Percentiles rank a stretch among this genome's conserved stretches.
Conservation (phyloP, 805 yeast species). For the Kurtzmaniella cleridarum region DNA sequence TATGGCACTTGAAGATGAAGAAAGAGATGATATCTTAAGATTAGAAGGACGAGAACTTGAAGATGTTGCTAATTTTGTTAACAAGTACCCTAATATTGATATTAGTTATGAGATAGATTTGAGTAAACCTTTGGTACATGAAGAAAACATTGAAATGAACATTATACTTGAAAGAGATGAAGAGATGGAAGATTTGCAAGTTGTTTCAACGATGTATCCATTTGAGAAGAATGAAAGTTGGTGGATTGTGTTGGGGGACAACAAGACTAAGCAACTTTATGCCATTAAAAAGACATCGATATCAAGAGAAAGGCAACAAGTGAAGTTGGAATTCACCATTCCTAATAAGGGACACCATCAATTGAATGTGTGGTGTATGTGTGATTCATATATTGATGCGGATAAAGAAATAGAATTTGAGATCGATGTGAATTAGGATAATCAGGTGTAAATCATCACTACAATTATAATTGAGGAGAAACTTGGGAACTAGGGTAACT, state of each 20-base stretch:
- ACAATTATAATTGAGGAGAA: conserved; percentile 11
- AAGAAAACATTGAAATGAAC: conserved; percentile 42
- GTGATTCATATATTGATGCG: conserved; percentile 90
- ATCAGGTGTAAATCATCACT: conserved; percentile 9
- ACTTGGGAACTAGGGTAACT: too few relatives aligned
- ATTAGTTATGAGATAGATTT: conserved; percentile 47
- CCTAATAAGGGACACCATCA: conserved; percentile 57
- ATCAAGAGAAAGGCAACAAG: conserved; percentile 44
- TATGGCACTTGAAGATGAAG: conserved; percentile 75
- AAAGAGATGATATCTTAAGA: conserved; percentile 55
- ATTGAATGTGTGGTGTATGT: conserved; percentile 75
- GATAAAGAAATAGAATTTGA: conserved; percentile 72
- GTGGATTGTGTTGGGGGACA: conserved; percentile 88
- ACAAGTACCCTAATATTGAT: conserved; percentile 84
- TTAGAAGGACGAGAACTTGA: conserved; percentile 43
- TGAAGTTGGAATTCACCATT: conserved; percentile 51
- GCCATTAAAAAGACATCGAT: conserved; percentile 66
- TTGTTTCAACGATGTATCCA: conserved; percentile 58
- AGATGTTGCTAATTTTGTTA: conserved; percentile 81
- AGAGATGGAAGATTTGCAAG: conserved; percentile 59
- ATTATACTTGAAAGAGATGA: conserved; percentile 67
- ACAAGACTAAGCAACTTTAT: conserved; percentile 51
- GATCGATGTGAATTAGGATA: conserved; percentile 32
- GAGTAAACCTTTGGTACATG: conserved; percentile 36
- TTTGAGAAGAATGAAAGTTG: conserved; percentile 58